Evolutionary conservation across 1,284 basidiomycete genomes (phyloP).

Genomic region (Ceratobasidium sp.): DNA sequence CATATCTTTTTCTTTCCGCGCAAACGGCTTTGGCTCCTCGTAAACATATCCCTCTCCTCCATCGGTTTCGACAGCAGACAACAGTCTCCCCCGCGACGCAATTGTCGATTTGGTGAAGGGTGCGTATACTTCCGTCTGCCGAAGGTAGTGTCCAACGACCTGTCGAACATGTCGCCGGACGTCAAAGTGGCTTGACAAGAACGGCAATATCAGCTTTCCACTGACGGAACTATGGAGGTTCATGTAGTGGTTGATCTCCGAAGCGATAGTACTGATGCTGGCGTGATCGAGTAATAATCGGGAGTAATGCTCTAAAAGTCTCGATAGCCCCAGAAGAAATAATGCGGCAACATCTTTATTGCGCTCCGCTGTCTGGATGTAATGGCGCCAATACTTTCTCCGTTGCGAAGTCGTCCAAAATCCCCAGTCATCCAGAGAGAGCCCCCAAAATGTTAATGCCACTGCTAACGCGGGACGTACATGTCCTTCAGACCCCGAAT

Average conservation of each 20-base stretch:
- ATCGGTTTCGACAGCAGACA: background rate
- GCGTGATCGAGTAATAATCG: slow-evolving; percentile 8
- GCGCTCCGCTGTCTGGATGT: background rate
- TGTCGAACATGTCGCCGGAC: slow-evolving; percentile 11
- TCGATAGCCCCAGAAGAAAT: slow-evolving; percentile 11
- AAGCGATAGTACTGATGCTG: slow-evolving; percentile 22
- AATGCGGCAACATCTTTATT: background rate
- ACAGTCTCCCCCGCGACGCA: background rate
- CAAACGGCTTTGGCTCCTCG: background rate
- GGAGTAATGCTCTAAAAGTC: slow-evolving; percentile 3
- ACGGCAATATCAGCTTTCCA: background rate
- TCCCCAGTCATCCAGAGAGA: slow-evolving; percentile 16
- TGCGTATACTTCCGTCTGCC: background rate
- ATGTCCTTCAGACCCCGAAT: background rate
- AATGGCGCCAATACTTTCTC: background rate
- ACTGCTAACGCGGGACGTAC: slow-evolving; percentile 15
- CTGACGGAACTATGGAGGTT: background rate
- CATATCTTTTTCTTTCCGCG: background rate
- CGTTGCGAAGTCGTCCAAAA: slow-evolving; percentile 10
- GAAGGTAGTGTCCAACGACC: background rate
- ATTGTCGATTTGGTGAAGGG: background rate
- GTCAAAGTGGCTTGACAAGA: background rate
- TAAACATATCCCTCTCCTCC: background rate
- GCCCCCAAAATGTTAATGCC: slow-evolving; percentile 14
- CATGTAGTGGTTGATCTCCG: slow-evolving; percentile 12